Evolutionary conservation across 208 protist species (phyloP).

Genomic region (Leishmania major): DNA sequence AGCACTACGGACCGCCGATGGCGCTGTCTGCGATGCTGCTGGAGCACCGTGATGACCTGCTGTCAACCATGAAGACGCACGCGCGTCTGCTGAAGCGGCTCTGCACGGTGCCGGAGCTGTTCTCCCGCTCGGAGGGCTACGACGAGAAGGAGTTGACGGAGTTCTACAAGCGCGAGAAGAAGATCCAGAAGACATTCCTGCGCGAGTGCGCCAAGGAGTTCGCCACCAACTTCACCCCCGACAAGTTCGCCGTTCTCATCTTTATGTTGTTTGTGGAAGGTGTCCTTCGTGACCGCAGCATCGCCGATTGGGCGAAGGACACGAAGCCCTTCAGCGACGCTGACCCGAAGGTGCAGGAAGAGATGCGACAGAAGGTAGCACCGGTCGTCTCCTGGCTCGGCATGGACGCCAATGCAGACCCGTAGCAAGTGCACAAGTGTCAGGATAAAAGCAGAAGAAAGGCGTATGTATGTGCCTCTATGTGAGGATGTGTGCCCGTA

Average conservation of each 20-base stretch:
- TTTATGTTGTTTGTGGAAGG: conserved; percentile 85
- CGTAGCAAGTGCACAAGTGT: neutral
- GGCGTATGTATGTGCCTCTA: neutral
- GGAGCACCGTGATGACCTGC: conserved; percentile 44
- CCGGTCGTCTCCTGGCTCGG: conserved; percentile 70
- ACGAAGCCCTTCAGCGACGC: conserved; percentile 22
- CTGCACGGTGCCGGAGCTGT: conserved; percentile 59
- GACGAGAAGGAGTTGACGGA: conserved; percentile 69
- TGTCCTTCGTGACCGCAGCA: conserved; percentile 52
- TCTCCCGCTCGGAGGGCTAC: conserved; percentile 31
- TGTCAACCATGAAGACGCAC: conserved; percentile 56
- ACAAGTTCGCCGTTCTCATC: conserved; percentile 61
- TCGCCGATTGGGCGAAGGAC: conserved; percentile 54
- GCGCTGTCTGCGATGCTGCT: conserved; percentile 53
- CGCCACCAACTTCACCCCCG: conserved; percentile 40
- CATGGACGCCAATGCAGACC: conserved; percentile 28
- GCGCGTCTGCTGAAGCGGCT: conserved; percentile 66
- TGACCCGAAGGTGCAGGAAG: conserved; percentile 31
- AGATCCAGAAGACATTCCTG: conserved; percentile 64
- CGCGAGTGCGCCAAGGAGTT: conserved; percentile 58
- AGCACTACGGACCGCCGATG: conserved; percentile 54
- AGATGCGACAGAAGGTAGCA: conserved; percentile 49
- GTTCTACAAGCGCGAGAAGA: conserved; percentile 63
- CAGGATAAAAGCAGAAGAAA: conserved; percentile 5
- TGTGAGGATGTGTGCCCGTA: neutral